Evolutionary conservation across 768 basidiomycete species (phyloP).

Genomic region (Mycena metata): DNA sequence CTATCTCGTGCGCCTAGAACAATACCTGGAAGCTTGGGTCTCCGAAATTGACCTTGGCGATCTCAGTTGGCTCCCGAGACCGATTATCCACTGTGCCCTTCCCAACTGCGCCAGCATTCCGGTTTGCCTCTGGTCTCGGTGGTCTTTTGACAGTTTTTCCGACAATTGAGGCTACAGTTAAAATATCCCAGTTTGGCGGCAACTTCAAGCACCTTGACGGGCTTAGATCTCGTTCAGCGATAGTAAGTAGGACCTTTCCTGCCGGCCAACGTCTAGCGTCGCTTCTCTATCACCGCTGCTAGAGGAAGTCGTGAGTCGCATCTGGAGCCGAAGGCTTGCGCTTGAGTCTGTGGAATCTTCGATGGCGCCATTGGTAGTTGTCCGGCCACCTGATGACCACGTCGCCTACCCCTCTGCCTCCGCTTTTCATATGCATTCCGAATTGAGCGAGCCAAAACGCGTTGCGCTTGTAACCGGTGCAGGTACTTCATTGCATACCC

Average conservation of each 20-base stretch:
- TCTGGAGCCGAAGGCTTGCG: not conserved
- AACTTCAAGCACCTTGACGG: too few species aligned
- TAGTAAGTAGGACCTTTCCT: too few species aligned
- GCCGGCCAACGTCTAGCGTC: not conserved
- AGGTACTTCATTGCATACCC: conserved; percentile 11
- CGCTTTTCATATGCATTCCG: conserved; percentile 10
- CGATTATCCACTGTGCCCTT: not conserved
- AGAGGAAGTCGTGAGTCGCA: not conserved
- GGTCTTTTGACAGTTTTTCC: too few species aligned
- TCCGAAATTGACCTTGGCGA: not conserved
- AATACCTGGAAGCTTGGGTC: not conserved
- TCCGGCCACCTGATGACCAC: conserved; percentile 11
- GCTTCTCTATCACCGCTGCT: not conserved
- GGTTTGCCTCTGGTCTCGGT: not conserved
- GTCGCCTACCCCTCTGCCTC: not conserved
- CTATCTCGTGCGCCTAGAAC: not conserved
- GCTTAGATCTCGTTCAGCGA: too few species aligned
- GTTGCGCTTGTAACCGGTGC: conserved; percentile 32
- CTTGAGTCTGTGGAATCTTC: conserved; percentile 1
- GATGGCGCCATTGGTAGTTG: conserved; percentile 1
- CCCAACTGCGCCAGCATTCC: not conserved
- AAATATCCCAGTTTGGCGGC: too few species aligned
- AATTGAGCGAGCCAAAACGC: not conserved
- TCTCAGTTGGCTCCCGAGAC: not conserved
- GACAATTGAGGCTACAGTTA: too few species aligned